Base-by-base conservation (phyloP, 176 grass and related monocot genomes). In the Avena insularis region DNA sequence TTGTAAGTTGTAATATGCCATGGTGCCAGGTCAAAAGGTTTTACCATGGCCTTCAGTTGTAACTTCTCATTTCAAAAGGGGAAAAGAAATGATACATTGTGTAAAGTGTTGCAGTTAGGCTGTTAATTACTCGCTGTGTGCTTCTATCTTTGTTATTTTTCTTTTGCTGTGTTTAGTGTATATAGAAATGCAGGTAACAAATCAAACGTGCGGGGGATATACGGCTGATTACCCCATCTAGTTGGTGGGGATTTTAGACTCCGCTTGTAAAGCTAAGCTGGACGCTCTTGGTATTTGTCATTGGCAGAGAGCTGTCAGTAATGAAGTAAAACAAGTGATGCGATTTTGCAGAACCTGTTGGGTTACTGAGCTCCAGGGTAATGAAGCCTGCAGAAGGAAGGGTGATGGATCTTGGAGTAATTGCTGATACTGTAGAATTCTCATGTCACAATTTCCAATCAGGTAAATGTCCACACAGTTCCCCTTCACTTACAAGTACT, bases 71-170 rank as follows among this genome's bases (percentile, higher is more conserved):
- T 88, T 81, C 54, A 51, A 73, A 88, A 84, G 64, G 53, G 43
- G 47, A 23, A 83, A 78, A 76, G 77, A 91, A 88, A 68, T 45
- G 33, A 82, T 85, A 85, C 50, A 88, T 68, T 58, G 38, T 88
- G 77, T 85, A 46, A 81, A 70, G 61, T 51, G 13, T 77, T 47
- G 21, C 82, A 15, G 36, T 70, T 4, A 58, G 56, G 25, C 68
- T 21, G 11, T 33, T 67, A 33, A 51, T 54, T 73, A 71, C n/a
- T 17, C 35, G 65, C 79, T n/a, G 25, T 55, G 43, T 82, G 77
- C n/a, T 50, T 85, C 25, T 82, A 76, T 85, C 12, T 15, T 79
- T 63, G 40, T 43, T 43, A 43, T 0, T 64, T 31, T n/a, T 9
- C 10, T 71, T 59, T 45, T 16, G 59, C 48, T 43, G 1, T 14